Base-by-base conservation (phyloP, 2,329 filamentous ascomycete genomes). In the Diaporthe sp. region DNA sequence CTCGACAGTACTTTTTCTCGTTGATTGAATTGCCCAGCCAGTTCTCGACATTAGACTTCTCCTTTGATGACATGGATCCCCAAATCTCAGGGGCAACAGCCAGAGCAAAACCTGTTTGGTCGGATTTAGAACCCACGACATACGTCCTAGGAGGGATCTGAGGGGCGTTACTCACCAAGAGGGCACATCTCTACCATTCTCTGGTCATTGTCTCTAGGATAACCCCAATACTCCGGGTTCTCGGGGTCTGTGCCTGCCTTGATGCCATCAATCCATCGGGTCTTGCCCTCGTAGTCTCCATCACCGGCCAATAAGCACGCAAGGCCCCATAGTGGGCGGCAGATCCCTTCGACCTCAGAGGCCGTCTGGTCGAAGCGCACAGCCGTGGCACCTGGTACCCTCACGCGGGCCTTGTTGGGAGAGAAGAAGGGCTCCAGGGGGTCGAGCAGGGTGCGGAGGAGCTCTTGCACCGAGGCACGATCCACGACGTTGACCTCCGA, bases 151-250 rank as follows among this genome's bases (percentile, higher is more conserved):
- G 30, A 8, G 9, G 22, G 22, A 22, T 47, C 9, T 9, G 17
- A 47, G 6, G 4, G 35, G 71, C 5, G n/a, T 8, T 22, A 10
- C 80, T 75, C 81, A 86, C 87, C 94, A 74, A 96, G 87, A 0
- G 94, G 93, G 80, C 93, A 95, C 88, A 95, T 94, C 81, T 96
- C 94, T 3, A 96, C 94, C 94, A 96, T 96, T 35, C 94, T 87
- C 85, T 96, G 94, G 79, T 96, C 94, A 73, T 92, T 91, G 79
- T 95, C 93, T 77, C 91, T 88, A 76, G 94, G 93, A 72, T 90
- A 91, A 0, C 93, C 94, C 94, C 94, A 96, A 79, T 92, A 96
- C 82, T 95, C 94, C 0, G 89, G 87, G 73, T 85, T 90, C 58
- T 91, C 86, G 0, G 93, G 93, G 78, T 96, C 90, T 0, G 93